Percentiles rank a stretch among this genome's conserved stretches.
These are phyloP conservation scores for Aureobasidium leucospermi DNA, from an alignment of 2,329 filamentous ascomycete genomes.

Conservation along the genomic window DNA sequence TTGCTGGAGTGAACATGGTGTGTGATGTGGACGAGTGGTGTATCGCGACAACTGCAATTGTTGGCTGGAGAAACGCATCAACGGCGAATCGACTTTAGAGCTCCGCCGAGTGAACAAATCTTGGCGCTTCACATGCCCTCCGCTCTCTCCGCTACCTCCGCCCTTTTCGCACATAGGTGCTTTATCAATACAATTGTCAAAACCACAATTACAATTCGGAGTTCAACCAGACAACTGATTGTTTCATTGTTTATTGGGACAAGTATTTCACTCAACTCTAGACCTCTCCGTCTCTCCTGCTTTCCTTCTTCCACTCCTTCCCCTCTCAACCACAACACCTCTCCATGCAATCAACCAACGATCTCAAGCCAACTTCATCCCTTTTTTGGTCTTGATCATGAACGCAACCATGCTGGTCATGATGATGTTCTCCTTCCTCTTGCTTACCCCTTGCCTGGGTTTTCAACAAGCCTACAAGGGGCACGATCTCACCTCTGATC, in stretches of 20 bases:
- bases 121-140: not conserved
- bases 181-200: not conserved
- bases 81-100: not conserved
- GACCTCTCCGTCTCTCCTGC: not conserved
- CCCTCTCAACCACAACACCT: not conserved
- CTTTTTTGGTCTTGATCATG: not conserved
- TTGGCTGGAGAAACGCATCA: not conserved
- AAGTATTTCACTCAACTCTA: not conserved
- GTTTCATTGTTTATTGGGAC: slow-evolving; percentile 1
- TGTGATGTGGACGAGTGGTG: not conserved
- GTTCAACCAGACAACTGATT: not conserved
- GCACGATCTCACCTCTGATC: not conserved
- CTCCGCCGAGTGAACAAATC: not conserved
- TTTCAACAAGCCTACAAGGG: slow-evolving; percentile 14
- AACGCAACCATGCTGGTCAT: slow-evolving; percentile 5
- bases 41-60: not conserved
- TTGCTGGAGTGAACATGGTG: slow-evolving; percentile 58
- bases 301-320: not conserved
- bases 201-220: not conserved
- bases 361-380: not conserved
- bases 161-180: not conserved
- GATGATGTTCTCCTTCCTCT: not conserved
- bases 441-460: slow-evolving; percentile 3
- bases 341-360: not conserved
- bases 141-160: not conserved